These are phyloP conservation scores for Flaveria robusta DNA, from an alignment of 129 eudicot genomes.

Conservation along the genomic window DNA sequence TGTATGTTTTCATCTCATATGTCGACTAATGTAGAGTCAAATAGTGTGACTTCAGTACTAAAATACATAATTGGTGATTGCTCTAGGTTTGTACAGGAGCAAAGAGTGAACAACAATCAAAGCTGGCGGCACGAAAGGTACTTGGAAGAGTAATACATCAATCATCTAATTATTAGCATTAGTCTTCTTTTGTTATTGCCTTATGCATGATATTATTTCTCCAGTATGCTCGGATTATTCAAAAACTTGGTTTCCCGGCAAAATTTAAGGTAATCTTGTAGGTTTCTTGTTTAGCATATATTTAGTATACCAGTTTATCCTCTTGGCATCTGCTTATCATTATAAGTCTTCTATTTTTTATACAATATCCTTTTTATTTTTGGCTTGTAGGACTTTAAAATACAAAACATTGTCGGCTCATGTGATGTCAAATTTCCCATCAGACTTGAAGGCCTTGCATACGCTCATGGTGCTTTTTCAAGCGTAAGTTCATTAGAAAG, in stretches of 20 bases:
- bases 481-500: slow-evolving; percentile 53
- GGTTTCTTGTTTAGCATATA: background rate
- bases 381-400: slow-evolving; percentile 69
- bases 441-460: slow-evolving; percentile 85
- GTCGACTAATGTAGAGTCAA: background rate
- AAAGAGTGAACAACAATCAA: slow-evolving; percentile 92
- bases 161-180: background rate
- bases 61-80: slow-evolving; percentile 21
- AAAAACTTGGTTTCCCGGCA: slow-evolving; percentile 84
- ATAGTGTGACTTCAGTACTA: background rate
- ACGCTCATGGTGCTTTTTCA: slow-evolving; percentile 82
- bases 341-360: background rate
- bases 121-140: slow-evolving; percentile 87
- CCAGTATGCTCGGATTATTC: slow-evolving; percentile 86
- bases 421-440: slow-evolving; percentile 93
- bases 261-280: slow-evolving; percentile 62
- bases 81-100: slow-evolving; percentile 94
- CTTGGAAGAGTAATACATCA: slow-evolving; percentile 8
- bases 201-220: slow-evolving; percentile 11
- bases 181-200: background rate
- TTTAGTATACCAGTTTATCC: background rate
- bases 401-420: slow-evolving; percentile 89
- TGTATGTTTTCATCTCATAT: background rate
- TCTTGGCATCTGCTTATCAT: background rate
- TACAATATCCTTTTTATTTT: slow-evolving; percentile 1